Evolutionary conservation across 2,329 filamentous ascomycete species (phyloP).

Genomic region (Colletotrichum sansevieriae): DNA sequence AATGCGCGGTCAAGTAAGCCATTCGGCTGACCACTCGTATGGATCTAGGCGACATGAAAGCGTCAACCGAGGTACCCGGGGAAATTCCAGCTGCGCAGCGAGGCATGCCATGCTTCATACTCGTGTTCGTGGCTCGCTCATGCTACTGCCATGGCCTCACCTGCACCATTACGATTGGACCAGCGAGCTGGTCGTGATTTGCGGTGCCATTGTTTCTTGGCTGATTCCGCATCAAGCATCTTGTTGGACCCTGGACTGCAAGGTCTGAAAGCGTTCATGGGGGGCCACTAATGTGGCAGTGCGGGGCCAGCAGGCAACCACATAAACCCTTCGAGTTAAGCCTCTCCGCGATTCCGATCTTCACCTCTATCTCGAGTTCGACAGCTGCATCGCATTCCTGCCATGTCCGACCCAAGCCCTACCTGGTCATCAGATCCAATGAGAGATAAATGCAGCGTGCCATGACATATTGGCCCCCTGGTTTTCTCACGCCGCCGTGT

Average conservation of each 20-base stretch:
- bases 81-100: background rate
- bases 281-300: constrained; percentile 41
- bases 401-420: constrained; percentile 38
- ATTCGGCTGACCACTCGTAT: constrained; percentile 8
- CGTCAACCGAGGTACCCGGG: constrained; percentile 25
- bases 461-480: constrained; percentile 32
- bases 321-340: constrained; percentile 37
- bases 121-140: background rate
- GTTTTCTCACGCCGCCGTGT: constrained; percentile 18
- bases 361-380: constrained; percentile 35
- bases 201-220: constrained; percentile 36
- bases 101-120: constrained; percentile 1
- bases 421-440: constrained; percentile 19
- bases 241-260: constrained; percentile 36
- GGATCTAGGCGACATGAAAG: constrained; percentile 7
- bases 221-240: constrained; percentile 37
- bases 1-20: constrained; percentile 18
- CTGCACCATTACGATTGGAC: constrained; percentile 31
- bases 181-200: constrained; percentile 31
- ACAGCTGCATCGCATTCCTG: constrained; percentile 36
- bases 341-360: constrained; percentile 42
- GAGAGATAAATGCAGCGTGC: constrained; percentile 20
- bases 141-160: constrained; percentile 22
- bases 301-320: constrained; percentile 40
- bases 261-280: constrained; percentile 40